Evolutionary conservation across 139 green algal species (phyloP).

Genomic region (Monoraphidium neglectum): DNA sequence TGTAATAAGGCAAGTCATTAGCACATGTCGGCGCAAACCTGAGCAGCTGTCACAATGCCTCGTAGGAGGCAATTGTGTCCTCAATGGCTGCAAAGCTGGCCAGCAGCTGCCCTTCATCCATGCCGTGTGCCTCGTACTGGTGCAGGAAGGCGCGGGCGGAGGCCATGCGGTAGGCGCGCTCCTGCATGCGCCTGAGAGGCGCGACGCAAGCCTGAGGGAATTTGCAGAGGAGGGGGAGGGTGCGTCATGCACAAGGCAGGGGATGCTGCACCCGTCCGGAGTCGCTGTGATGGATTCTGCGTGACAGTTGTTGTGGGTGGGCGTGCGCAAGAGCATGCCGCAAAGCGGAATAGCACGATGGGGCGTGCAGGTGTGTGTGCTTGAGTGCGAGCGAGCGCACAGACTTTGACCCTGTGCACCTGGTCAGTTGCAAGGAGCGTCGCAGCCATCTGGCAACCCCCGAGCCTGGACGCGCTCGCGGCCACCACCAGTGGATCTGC

Average conservation of each 20-base stretch:
- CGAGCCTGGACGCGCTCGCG: conserved; percentile 34
- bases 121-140: conserved; percentile 77
- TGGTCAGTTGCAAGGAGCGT: conserved; percentile 69
- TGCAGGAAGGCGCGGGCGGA: conserved; percentile 70
- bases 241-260: no score
- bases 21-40: conserved; percentile 2
- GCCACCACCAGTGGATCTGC: conserved; percentile 56
- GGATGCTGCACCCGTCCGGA: no score
- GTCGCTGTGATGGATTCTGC: no score
- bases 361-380: no score
- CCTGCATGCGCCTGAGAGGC: conserved; percentile 44
- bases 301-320: no score
- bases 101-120: conserved; percentile 57
- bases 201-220: conserved; percentile 11
- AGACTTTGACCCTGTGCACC: conserved; percentile 25
- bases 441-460: conserved; percentile 55
- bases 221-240: no score
- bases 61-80: conserved; percentile 58
- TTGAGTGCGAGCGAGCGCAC: no score
- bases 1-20: no score
- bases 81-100: conserved; percentile 65
- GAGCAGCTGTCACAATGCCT: conserved; percentile 35
- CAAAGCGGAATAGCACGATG: no score
- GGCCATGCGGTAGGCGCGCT: conserved; percentile 62
- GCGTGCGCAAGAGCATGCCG: no score